Evolutionary conservation across 768 basidiomycete species (phyloP).

Genomic region (Nidularia pulvinata): DNA sequence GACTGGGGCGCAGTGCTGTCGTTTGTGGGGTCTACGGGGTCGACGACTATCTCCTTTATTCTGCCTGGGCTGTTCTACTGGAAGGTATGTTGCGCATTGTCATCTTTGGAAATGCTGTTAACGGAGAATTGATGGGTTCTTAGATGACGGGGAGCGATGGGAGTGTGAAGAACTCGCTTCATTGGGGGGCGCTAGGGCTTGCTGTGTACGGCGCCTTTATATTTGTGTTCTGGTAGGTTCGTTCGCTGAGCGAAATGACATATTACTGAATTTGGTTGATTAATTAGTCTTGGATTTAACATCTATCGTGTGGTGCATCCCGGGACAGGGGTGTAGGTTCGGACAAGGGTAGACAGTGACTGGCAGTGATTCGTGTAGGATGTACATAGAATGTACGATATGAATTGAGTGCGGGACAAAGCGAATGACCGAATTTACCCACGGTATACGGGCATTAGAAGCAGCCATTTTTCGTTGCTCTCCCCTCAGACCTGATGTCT

Average conservation of each 20-base stretch:
- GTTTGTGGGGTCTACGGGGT: constrained; percentile 96
- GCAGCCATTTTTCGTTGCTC: constrained; percentile 7
- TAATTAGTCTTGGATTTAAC: constrained; percentile 81
- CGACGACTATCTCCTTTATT: constrained; percentile 96
- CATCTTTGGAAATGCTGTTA: no score
- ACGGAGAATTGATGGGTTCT: constrained; percentile 5
- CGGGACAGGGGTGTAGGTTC: constrained; percentile 9
- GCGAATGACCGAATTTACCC: constrained; percentile 35
- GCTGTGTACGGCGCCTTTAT: constrained; percentile 76
- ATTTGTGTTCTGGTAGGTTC: constrained; percentile 87
- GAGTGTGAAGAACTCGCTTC: constrained; percentile 42
- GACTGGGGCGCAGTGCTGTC: constrained; percentile 91
- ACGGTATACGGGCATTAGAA: constrained; percentile 22
- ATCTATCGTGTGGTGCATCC: constrained; percentile 63
- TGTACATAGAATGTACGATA: neutral
- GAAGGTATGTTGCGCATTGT: constrained; percentile 57
- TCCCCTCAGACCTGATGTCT: constrained; percentile 21
- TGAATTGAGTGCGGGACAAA: neutral
- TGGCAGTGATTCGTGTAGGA: neutral
- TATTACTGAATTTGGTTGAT: no score
- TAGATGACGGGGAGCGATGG: constrained; percentile 74
- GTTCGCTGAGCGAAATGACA: no score
- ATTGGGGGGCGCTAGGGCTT: constrained; percentile 65
- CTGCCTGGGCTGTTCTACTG: constrained; percentile 93
- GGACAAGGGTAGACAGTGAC: constrained; percentile 13